Percentiles rank a stretch among this genome's conserved stretches.
Evolutionary conservation across 1,284 basidiomycete genomes (phyloP).

Genomic region (Austropuccinia psidii): DNA sequence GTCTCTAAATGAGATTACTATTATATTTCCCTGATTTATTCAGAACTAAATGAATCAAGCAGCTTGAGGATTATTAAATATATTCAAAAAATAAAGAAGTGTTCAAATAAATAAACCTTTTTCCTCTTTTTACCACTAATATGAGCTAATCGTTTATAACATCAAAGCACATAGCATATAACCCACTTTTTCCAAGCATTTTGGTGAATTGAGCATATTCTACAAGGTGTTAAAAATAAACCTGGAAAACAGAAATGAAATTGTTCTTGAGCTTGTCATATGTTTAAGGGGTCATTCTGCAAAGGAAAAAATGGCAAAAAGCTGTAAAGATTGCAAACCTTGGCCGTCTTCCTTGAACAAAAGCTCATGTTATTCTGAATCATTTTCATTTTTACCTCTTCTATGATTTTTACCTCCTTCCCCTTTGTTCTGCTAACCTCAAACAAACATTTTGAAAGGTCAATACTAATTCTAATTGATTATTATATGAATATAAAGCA

Average conservation of each 20-base stretch:
- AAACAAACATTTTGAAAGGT: too few species aligned
- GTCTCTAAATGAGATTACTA: conserved; percentile 89
- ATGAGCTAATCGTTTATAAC: conserved; percentile 94
- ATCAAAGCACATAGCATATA: conserved; percentile 97
- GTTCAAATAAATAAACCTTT: conserved; percentile 61
- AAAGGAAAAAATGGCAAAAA: not conserved
- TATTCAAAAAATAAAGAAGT: not conserved
- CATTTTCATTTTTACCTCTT: conserved; percentile 99
- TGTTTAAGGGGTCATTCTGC: not conserved
- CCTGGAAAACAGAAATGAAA: not conserved
- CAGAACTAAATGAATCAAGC: conserved; percentile 62
- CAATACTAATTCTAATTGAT: too few species aligned
- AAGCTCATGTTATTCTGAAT: conserved; percentile 95
- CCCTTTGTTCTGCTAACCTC: conserved; percentile 48
- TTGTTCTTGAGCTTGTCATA: not conserved
- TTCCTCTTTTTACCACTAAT: conserved; percentile 99
- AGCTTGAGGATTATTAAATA: not conserved
- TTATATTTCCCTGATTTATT: conserved; percentile 99
- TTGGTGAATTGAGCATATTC: conserved; percentile 98
- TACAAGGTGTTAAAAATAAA: conserved; percentile 41
- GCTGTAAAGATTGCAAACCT: conserved; percentile 48
- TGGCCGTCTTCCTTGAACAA: conserved; percentile 99
- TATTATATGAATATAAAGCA: not conserved
- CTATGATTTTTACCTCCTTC: conserved; percentile 99
- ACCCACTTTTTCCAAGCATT: conserved; percentile 96